Evolutionary conservation across 2,329 filamentous ascomycete genomes (phyloP).

Genomic region (Coniochaeta sp.): DNA sequence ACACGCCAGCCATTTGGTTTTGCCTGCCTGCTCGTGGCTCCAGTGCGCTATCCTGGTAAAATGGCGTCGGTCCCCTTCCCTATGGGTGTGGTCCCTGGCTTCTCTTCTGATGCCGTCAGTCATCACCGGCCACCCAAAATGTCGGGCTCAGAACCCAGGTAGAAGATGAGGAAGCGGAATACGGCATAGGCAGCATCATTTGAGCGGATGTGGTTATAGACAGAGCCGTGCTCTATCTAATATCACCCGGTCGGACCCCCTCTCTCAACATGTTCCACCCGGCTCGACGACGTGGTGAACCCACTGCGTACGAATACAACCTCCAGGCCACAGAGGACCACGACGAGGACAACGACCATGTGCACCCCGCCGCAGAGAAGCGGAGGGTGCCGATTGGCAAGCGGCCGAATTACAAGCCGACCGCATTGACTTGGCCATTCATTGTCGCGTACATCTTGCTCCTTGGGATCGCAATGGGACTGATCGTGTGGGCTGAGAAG

Average conservation of each 20-base stretch:
- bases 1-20: not conserved
- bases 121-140: not conserved
- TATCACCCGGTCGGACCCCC: not conserved
- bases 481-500: slow-evolving; percentile 20
- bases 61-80: not conserved
- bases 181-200: not conserved
- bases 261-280: not conserved
- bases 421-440: slow-evolving; percentile 24
- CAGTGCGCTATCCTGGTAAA: not conserved
- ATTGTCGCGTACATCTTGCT: slow-evolving; percentile 16
- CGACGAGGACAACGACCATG: slow-evolving; percentile 9
- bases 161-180: not conserved
- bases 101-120: not conserved
- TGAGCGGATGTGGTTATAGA: not conserved
- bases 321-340: slow-evolving; percentile 21
- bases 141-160: not conserved
- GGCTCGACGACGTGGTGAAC: slow-evolving; percentile 10
- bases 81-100: not conserved
- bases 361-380: slow-evolving; percentile 1
- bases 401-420: slow-evolving; percentile 22
- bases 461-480: slow-evolving; percentile 16
- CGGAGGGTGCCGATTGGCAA: not conserved
- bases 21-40: not conserved
- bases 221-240: not conserved
- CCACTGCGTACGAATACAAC: slow-evolving; percentile 20